phyloP scores from a whole-genome alignment of 2,329 filamentous ascomycete genomes.

The Macrophomina tecta region DNA sequence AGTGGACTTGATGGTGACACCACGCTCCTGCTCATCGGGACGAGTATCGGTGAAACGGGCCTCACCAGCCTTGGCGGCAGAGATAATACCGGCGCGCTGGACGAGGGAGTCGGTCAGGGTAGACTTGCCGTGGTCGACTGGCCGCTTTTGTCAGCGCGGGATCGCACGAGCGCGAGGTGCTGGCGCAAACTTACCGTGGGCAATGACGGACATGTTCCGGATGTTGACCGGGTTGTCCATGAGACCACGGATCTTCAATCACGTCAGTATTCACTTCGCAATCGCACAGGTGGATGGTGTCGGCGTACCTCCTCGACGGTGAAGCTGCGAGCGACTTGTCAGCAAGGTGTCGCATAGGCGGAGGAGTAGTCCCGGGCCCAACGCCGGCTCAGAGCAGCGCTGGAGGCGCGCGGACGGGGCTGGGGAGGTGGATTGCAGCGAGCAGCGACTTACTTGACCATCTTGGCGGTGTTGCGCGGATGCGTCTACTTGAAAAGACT shows the following conservation, averaged over 20 bases:
- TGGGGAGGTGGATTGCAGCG: not conserved
- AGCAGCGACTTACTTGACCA: slow-evolving; percentile 90
- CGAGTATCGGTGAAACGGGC: slow-evolving; percentile 96
- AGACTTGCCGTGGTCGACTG: slow-evolving; percentile 99
- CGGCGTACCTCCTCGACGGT: slow-evolving; percentile 84
- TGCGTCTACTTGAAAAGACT: slow-evolving; percentile 25
- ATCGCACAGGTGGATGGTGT: not conserved
- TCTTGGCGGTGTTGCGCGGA: slow-evolving; percentile 78
- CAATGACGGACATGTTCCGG: slow-evolving; percentile 99
- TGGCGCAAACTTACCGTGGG: slow-evolving; percentile 71
- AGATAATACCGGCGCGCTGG: slow-evolving; percentile 99
- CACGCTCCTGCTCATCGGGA: slow-evolving; percentile 97
- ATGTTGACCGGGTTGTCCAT: slow-evolving; percentile 81
- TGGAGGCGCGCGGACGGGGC: not conserved
- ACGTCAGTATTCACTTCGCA: slow-evolving; percentile 36
- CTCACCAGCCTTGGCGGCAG: slow-evolving; percentile 94
- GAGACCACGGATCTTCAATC: slow-evolving; percentile 69
- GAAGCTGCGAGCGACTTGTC: slow-evolving; percentile 74
- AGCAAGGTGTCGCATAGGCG: slow-evolving; percentile 45
- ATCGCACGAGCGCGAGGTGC: not conserved
- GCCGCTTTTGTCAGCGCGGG: slow-evolving; percentile 28
- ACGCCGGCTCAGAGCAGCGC: not conserved
- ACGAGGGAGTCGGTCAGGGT: slow-evolving; percentile 99
- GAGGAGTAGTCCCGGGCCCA: not conserved
- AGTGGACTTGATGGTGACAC: slow-evolving; percentile 99